Percentiles rank a stretch among this genome's conserved stretches.
phyloP scores from a whole-genome alignment of 2,329 filamentous ascomycete species.

The Arthroderma uncinatum region DNA sequence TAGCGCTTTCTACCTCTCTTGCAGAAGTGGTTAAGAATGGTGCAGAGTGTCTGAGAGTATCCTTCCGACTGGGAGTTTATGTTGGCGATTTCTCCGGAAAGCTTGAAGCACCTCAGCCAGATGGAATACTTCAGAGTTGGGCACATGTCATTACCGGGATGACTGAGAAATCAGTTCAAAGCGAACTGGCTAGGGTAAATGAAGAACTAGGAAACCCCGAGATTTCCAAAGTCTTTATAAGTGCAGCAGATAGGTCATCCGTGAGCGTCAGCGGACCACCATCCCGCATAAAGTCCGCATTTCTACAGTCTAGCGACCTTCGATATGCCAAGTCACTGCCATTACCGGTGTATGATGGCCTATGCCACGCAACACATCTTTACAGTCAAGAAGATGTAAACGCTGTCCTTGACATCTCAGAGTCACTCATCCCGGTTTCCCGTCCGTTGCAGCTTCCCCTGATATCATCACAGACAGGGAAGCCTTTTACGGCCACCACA shows the following conservation, averaged over 20 bases:
- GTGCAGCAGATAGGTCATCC: conserved; percentile 16
- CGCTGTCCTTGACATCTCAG: conserved; percentile 2
- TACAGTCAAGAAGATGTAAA: conserved; percentile 29
- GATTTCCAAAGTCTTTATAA: conserved; percentile 19
- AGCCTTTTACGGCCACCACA: conserved; percentile 13
- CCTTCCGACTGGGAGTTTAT: conserved; percentile 39
- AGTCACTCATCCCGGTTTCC: neutral
- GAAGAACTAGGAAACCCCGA: conserved; percentile 7
- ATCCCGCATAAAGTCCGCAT: conserved; percentile 17
- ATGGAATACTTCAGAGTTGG: neutral
- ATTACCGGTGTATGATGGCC: conserved; percentile 22
- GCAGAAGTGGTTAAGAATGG: conserved; percentile 32
- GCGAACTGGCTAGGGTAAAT: neutral
- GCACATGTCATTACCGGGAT: neutral
- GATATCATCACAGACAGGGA: conserved; percentile 15
- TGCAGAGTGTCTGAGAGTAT: conserved; percentile 33
- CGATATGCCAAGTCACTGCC: conserved; percentile 15
- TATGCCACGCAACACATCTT: conserved; percentile 35
- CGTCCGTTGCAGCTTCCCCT: conserved; percentile 7
- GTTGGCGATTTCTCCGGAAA: conserved; percentile 36
- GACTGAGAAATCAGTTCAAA: neutral
- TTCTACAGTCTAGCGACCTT: conserved; percentile 18
- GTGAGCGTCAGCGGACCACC: conserved; percentile 23
- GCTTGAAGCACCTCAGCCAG: conserved; percentile 26
- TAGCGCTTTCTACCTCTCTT: conserved; percentile 31